Percentiles rank a stretch among this genome's conserved stretches.
phyloP scores from a whole-genome alignment of 2,329 filamentous ascomycete genomes.

The Amesomyces nigricolor region DNA sequence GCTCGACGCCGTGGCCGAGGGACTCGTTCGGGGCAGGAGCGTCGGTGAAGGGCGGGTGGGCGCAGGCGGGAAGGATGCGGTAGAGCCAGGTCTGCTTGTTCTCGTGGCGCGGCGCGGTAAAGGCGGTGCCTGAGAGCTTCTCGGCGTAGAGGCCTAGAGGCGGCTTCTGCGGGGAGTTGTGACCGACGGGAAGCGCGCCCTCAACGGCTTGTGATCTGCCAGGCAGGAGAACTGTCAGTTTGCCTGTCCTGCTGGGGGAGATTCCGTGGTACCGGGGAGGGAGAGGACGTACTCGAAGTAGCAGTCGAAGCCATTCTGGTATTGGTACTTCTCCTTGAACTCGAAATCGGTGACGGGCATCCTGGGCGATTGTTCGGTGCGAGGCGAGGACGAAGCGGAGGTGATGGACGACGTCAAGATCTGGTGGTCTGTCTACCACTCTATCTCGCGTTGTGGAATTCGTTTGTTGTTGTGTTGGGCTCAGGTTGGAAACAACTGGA shows the following conservation, averaged over 20 bases:
- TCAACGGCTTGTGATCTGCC: slow-evolving; percentile 68
- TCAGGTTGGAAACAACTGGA: neutral
- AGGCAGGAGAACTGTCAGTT: neutral
- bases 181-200: slow-evolving; percentile 66
- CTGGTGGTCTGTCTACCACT: too few relatives aligned
- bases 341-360: slow-evolving; percentile 49
- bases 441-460: too few relatives aligned
- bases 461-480: too few relatives aligned
- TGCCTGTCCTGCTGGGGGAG: neutral
- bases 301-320: slow-evolving; percentile 71
- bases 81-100: slow-evolving; percentile 72
- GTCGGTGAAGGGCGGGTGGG: slow-evolving; percentile 49
- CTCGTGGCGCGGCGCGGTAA: slow-evolving; percentile 62
- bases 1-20: slow-evolving; percentile 7
- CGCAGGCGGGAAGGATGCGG: slow-evolving; percentile 59
- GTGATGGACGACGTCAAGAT: neutral
- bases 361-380: slow-evolving; percentile 8
- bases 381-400: neutral
- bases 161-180: slow-evolving; percentile 78
- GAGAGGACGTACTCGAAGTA: slow-evolving; percentile 62
- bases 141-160: slow-evolving; percentile 77
- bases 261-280: neutral
- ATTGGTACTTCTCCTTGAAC: slow-evolving; percentile 57
- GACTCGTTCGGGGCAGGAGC: slow-evolving; percentile 9
- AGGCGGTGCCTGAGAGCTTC: slow-evolving; percentile 67